Conservation (phyloP, 306 rosid species). For the Castanea crenata region DNA sequence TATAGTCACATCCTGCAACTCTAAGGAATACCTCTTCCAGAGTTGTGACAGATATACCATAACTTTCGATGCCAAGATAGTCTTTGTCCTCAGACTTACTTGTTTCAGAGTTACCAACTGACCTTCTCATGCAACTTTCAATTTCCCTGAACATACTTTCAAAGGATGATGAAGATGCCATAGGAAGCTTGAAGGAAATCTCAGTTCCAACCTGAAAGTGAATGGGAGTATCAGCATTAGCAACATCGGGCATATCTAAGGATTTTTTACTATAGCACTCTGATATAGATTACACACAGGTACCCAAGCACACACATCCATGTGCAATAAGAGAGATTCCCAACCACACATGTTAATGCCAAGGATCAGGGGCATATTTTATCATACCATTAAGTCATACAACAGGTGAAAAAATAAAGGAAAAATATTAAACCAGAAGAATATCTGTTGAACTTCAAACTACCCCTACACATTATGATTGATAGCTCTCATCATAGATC, state of each 20-base stretch:
- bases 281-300: neutral
- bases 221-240: slow-evolving; percentile 22
- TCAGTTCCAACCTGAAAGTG: slow-evolving; percentile 91
- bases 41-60: slow-evolving; percentile 96
- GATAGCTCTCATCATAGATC: too few species aligned
- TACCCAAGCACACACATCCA: neutral
- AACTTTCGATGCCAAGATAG: slow-evolving; percentile 82
- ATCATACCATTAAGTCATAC: neutral
- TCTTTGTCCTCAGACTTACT: slow-evolving; percentile 37
- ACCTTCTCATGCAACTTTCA: slow-evolving; percentile 73
- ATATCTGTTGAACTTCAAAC: neutral
- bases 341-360: neutral
- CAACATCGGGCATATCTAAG: neutral
- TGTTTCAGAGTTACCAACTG: slow-evolving; percentile 37
- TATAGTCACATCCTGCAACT: slow-evolving; percentile 85
- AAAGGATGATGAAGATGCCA: slow-evolving; percentile 80
- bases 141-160: slow-evolving; percentile 94
- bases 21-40: slow-evolving; percentile 94
- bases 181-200: slow-evolving; percentile 96
- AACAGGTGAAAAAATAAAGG: neutral
- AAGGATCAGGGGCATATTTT: neutral
- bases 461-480: neutral
- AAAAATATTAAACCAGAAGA: neutral
- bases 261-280: neutral
- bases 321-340: neutral